Conservation (phyloP, 2,329 filamentous ascomycete species). For the Talaromyces sp. region DNA sequence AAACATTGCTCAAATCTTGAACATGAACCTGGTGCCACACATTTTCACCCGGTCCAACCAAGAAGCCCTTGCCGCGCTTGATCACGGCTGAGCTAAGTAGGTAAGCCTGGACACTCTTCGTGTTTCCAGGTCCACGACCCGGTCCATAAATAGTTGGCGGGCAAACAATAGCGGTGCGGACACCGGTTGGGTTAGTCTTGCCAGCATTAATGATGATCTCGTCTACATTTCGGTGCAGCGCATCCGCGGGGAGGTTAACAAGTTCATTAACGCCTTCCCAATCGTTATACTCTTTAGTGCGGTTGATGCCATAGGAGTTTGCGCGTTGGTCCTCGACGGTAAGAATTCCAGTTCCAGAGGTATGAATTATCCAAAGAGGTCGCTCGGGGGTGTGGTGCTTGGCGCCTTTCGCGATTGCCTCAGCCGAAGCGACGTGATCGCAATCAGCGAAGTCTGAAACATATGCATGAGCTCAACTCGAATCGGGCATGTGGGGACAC, state of each 20-base stretch:
- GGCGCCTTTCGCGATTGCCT: constrained; percentile 46
- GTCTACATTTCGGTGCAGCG: constrained; percentile 45
- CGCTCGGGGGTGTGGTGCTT: constrained; percentile 37
- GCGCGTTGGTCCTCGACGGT: constrained; percentile 45
- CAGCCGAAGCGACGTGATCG: constrained; percentile 46
- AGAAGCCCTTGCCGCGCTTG: constrained; percentile 41
- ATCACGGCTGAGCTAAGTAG: constrained; percentile 41
- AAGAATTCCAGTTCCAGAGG: constrained; percentile 49
- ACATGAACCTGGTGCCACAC: constrained; percentile 47
- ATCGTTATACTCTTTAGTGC: constrained; percentile 50
- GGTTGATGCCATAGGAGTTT: constrained; percentile 43
- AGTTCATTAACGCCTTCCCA: constrained; percentile 49
- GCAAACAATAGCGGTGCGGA: constrained; percentile 44
- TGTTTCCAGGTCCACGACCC: constrained; percentile 40
- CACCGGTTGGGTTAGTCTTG: constrained; percentile 27
- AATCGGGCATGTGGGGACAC: background rate
- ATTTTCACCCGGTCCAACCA: constrained; percentile 44
- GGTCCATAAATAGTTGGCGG: constrained; percentile 48
- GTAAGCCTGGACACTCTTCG: constrained; percentile 47
- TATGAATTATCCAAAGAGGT: constrained; percentile 49
- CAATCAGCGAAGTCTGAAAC: constrained; percentile 44
- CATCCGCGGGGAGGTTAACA: constrained; percentile 43
- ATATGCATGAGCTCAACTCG: background rate
- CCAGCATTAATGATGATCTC: constrained; percentile 40
- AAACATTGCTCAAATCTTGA: constrained; percentile 44